phyloP scores from a whole-genome alignment of 2,329 filamentous ascomycete species.

The Trichoderma sp. region DNA sequence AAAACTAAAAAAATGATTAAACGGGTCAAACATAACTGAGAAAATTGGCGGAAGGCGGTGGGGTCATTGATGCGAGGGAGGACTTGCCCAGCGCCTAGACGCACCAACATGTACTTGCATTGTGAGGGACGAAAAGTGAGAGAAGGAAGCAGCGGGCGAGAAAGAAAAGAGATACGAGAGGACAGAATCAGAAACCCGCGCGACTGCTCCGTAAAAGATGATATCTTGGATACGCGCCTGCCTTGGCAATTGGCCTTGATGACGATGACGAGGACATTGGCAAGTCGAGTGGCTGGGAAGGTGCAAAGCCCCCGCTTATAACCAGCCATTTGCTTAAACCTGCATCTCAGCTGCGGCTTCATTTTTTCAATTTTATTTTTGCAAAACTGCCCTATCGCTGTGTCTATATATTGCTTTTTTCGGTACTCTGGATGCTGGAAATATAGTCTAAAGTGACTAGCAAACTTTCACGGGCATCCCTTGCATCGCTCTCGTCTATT shows the following conservation, averaged over 20 bases:
- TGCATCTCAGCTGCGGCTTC: not conserved
- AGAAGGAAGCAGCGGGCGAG: not conserved
- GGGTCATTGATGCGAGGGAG: slow-evolving; percentile 1
- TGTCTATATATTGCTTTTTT: not conserved
- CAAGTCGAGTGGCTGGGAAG: slow-evolving; percentile 15
- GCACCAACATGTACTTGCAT: not conserved
- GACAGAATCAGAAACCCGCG: not conserved
- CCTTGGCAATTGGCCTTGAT: slow-evolving; percentile 12
- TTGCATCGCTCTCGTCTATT: not conserved
- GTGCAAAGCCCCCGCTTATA: slow-evolving; percentile 8
- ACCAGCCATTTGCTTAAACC: slow-evolving; percentile 11
- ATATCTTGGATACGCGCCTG: not conserved
- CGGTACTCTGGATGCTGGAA: not conserved
- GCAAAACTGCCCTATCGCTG: not conserved
- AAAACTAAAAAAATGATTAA: not conserved
- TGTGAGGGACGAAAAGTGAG: not conserved
- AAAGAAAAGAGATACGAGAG: not conserved
- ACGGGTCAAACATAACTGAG: not conserved
- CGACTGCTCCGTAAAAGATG: not conserved
- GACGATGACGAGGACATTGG: slow-evolving; percentile 5
- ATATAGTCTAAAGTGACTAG: not conserved
- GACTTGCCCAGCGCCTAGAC: not conserved
- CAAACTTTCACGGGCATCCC: not conserved
- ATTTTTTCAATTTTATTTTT: not conserved
- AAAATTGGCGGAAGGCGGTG: not conserved